Percentiles rank a stretch among this genome's conserved stretches.
phyloP scores from a whole-genome alignment of 352 stramenopile genomes.

The Globisporangium viniferum region DNA sequence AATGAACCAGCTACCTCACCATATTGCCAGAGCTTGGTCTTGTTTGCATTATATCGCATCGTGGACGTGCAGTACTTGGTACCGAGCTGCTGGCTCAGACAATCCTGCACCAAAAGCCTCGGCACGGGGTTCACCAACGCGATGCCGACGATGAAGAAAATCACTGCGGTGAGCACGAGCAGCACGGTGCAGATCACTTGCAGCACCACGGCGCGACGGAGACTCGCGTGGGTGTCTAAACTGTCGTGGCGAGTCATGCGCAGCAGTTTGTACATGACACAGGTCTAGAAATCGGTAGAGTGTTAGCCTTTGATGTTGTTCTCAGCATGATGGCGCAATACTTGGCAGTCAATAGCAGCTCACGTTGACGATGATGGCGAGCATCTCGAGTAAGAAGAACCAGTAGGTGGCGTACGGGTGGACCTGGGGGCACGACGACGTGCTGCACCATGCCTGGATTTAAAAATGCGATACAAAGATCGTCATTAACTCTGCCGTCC shows the following conservation, averaged over 20 bases:
- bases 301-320: no score
- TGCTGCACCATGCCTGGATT: slow-evolving; percentile 26
- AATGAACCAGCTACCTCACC: slow-evolving; percentile 17
- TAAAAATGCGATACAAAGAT: not conserved
- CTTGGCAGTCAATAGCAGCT: no score
- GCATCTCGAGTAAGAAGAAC: slow-evolving; percentile 40
- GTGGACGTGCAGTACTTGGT: slow-evolving; percentile 30
- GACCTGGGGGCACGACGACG: slow-evolving; percentile 20
- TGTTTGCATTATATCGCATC: slow-evolving; percentile 28
- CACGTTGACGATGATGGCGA: slow-evolving; percentile 37
- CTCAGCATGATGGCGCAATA: no score
- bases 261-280: slow-evolving; percentile 31
- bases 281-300: slow-evolving; percentile 20
- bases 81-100: slow-evolving; percentile 29
- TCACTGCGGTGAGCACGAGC: slow-evolving; percentile 21
- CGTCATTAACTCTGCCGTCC: not conserved
- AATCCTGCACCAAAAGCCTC: slow-evolving; percentile 20
- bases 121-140: slow-evolving; percentile 9
- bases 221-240: slow-evolving; percentile 1
- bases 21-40: slow-evolving; percentile 48
- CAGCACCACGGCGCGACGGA: slow-evolving; percentile 20
- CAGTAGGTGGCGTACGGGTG: slow-evolving; percentile 31
- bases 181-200: slow-evolving; percentile 22
- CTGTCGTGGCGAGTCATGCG: slow-evolving; percentile 6
- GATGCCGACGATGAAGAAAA: slow-evolving; percentile 23